Percentiles rank a stretch among this genome's conserved stretches.
Evolutionary conservation across 495 filamentous ascomycete genomes (phyloP).

Genomic region (Penicillium subrubescens): DNA sequence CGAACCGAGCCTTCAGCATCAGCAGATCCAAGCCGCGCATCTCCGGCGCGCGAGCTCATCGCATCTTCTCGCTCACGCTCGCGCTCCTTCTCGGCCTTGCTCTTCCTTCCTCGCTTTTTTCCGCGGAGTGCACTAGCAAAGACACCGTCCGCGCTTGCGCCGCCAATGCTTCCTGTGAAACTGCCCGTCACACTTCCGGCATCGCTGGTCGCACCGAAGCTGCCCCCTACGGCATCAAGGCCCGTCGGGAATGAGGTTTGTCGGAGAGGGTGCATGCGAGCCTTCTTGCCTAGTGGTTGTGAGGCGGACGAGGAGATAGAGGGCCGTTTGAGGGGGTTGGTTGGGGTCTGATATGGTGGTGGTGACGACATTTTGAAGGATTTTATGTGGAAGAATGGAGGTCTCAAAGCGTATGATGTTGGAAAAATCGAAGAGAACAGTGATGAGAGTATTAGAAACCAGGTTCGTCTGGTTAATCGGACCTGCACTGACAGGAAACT

Average conservation of each 20-base stretch:
- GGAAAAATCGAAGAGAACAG: neutral
- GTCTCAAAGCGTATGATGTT: neutral
- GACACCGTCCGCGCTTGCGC: slow-evolving; percentile 53
- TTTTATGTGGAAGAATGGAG: neutral
- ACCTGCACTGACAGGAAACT: neutral
- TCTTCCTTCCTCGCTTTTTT: slow-evolving; percentile 68
- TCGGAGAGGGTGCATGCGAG: slow-evolving; percentile 72
- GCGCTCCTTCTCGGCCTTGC: slow-evolving; percentile 55
- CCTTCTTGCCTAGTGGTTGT: slow-evolving; percentile 34
- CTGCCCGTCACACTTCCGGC: slow-evolving; percentile 70
- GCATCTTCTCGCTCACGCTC: slow-evolving; percentile 53
- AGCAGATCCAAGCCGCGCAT: slow-evolving; percentile 47
- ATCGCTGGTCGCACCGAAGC: slow-evolving; percentile 67
- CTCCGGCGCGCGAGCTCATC: slow-evolving; percentile 50
- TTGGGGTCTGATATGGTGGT: slow-evolving; percentile 36
- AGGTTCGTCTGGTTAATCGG: neutral
- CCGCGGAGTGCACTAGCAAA: slow-evolving; percentile 44
- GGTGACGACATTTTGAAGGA: slow-evolving; percentile 47
- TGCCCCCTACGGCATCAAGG: slow-evolving; percentile 53
- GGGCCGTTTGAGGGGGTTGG: slow-evolving; percentile 47
- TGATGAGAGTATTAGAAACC: neutral
- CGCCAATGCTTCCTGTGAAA: slow-evolving; percentile 54
- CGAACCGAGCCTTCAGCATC: slow-evolving; percentile 49
- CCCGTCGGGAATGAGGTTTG: slow-evolving; percentile 83
- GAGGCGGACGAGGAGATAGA: slow-evolving; percentile 45